A percentile compares a stretch with the other conserved stretches of the same genome.
Evolutionary conservation across 1,284 basidiomycete genomes (phyloP).

Genomic region (Leccinum subspadiceum): DNA sequence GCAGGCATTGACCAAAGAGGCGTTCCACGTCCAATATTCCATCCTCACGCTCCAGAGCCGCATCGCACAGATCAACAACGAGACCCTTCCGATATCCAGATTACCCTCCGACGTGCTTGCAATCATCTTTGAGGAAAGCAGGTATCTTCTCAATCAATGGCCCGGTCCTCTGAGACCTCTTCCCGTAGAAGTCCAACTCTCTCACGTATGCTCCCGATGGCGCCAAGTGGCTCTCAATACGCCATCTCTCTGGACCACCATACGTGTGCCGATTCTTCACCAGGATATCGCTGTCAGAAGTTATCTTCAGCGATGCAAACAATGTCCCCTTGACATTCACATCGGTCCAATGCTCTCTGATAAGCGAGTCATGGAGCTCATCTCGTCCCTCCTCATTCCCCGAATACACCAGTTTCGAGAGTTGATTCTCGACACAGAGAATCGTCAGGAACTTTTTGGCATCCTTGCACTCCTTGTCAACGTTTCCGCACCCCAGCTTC

Average conservation of each 20-base stretch:
- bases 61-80: slow-evolving; percentile 32
- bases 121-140: slow-evolving; percentile 34
- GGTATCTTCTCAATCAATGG: slow-evolving; percentile 30
- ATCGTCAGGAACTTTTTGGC: slow-evolving; percentile 30
- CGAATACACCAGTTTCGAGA: slow-evolving; percentile 34
- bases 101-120: slow-evolving; percentile 34
- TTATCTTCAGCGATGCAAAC: slow-evolving; percentile 32
- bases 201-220: slow-evolving; percentile 32
- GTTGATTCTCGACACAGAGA: slow-evolving; percentile 31
- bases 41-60: slow-evolving; percentile 33
- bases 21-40: slow-evolving; percentile 28
- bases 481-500: slow-evolving; percentile 26
- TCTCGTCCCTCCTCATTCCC: slow-evolving; percentile 27
- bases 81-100: slow-evolving; percentile 31
- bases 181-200: slow-evolving; percentile 33
- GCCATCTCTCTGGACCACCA: slow-evolving; percentile 33
- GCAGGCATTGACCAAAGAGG: slow-evolving; percentile 24
- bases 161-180: slow-evolving; percentile 29
- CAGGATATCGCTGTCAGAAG: slow-evolving; percentile 27
- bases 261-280: slow-evolving; percentile 34
- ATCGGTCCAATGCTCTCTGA: slow-evolving; percentile 32
- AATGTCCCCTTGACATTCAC: slow-evolving; percentile 31
- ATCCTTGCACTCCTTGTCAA: slow-evolving; percentile 25
- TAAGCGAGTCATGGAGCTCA: slow-evolving; percentile 24
- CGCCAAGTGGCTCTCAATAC: slow-evolving; percentile 33